Conservation (phyloP, 2,329 filamentous ascomycete species). For the Scedosporium dehoogii region DNA sequence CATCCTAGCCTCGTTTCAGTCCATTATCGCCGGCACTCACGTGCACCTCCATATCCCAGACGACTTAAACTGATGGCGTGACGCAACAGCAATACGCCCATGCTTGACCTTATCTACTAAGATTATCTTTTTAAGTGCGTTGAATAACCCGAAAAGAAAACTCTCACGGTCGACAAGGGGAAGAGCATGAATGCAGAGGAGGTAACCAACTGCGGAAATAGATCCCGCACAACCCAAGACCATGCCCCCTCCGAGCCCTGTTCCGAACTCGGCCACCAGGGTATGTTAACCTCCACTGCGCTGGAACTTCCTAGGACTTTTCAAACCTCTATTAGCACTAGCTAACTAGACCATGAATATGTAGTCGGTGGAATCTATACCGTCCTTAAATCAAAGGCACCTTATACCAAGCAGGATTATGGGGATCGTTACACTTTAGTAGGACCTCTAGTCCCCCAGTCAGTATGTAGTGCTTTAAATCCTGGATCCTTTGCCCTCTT, state of each 20-base stretch:
- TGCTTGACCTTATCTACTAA: no score
- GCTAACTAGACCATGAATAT: neutral
- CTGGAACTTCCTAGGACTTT: neutral
- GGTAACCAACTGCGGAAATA: no score
- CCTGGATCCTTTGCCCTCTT: neutral
- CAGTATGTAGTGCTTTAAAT: neutral
- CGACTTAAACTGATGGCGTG: no score
- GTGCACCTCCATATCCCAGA: no score
- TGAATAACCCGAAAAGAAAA: no score
- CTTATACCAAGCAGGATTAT: neutral
- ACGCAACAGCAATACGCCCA: no score
- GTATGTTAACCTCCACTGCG: neutral
- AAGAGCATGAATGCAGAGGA: no score
- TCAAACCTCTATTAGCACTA: neutral
- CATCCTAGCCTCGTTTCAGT: no score
- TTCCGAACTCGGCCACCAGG: neutral
- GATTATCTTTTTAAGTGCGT: no score
- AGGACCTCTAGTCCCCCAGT: constrained; percentile 1
- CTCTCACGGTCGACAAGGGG: no score
- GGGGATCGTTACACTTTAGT: constrained; percentile 1
- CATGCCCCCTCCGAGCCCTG: neutral
- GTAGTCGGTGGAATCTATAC: constrained; percentile 4
- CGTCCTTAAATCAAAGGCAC: neutral
- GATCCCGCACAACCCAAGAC: neutral
- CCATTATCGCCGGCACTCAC: no score